phyloP scores from a whole-genome alignment of 2,329 filamentous ascomycete genomes.

The Colletotrichum sp. region DNA sequence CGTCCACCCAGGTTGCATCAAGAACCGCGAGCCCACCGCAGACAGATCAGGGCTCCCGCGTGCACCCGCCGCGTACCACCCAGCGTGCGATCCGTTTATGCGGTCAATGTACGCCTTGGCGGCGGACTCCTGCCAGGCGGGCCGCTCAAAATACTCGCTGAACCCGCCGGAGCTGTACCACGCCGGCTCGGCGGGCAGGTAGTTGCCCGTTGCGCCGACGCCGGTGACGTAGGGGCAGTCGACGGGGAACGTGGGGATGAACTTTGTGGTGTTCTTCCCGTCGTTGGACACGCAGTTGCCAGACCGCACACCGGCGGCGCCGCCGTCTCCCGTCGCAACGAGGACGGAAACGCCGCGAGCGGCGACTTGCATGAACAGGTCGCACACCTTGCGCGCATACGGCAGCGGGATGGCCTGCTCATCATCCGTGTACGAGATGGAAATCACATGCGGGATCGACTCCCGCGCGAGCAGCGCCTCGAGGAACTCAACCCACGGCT shows the following conservation, averaged over 20 bases:
- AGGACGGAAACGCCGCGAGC: slow-evolving; percentile 33
- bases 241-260: slow-evolving; percentile 59
- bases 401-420: slow-evolving; percentile 34
- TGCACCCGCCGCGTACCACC: slow-evolving; percentile 46
- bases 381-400: slow-evolving; percentile 34
- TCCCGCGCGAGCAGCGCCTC: slow-evolving; percentile 30
- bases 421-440: slow-evolving; percentile 39
- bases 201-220: slow-evolving; percentile 31
- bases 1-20: slow-evolving; percentile 28
- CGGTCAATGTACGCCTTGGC: slow-evolving; percentile 42
- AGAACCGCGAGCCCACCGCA: slow-evolving; percentile 59
- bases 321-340: slow-evolving; percentile 32
- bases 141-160: slow-evolving; percentile 48
- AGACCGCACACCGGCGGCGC: slow-evolving; percentile 17
- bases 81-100: slow-evolving; percentile 47
- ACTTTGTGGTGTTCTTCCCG: slow-evolving; percentile 57
- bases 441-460: slow-evolving; percentile 36
- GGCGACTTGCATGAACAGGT: slow-evolving; percentile 35
- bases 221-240: slow-evolving; percentile 38
- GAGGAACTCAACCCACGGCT: slow-evolving; percentile 33
- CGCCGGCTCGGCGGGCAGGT: slow-evolving; percentile 40
- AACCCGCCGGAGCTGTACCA: slow-evolving; percentile 48
- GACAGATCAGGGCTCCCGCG: slow-evolving; percentile 52
- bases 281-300: slow-evolving; percentile 56
- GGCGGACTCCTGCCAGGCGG: slow-evolving; percentile 42